Evolutionary conservation across 306 rosid genomes (phyloP).

Genomic region (Astragalus glycyphyllos): DNA sequence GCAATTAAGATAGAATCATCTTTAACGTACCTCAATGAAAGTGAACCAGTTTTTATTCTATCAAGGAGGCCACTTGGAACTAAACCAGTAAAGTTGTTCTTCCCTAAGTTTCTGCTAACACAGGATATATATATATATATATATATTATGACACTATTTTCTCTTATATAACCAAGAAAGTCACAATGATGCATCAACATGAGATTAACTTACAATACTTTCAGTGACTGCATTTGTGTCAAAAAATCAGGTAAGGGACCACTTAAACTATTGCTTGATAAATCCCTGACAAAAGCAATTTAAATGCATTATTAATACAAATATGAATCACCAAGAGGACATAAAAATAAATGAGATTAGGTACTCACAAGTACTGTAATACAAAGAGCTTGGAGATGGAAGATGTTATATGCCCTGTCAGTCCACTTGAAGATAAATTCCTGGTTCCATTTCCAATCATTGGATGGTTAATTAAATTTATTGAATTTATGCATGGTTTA

Average conservation of each 20-base stretch:
- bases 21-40: no score
- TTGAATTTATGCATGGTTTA: not conserved
- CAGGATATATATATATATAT: no score
- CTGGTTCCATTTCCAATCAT: conserved; percentile 44
- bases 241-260: conserved; percentile 52
- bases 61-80: no score
- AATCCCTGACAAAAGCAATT: conserved; percentile 54
- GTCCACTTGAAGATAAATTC: conserved; percentile 55
- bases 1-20: no score
- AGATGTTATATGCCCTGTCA: conserved; percentile 49
- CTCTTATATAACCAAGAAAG: no score
- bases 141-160: no score
- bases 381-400: conserved; percentile 47
- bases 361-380: conserved; percentile 58
- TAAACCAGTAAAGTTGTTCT: no score
- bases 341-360: not conserved
- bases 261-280: conserved; percentile 57
- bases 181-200: no score
- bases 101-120: no score
- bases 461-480: not conserved
- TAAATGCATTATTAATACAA: conserved; percentile 29
- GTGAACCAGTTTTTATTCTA: no score
- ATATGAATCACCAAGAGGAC: not conserved
- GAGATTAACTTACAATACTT: no score
- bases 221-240: conserved; percentile 34